phyloP scores from a whole-genome alignment of 2,329 filamentous ascomycete genomes.

The Leptographium flavum region DNA sequence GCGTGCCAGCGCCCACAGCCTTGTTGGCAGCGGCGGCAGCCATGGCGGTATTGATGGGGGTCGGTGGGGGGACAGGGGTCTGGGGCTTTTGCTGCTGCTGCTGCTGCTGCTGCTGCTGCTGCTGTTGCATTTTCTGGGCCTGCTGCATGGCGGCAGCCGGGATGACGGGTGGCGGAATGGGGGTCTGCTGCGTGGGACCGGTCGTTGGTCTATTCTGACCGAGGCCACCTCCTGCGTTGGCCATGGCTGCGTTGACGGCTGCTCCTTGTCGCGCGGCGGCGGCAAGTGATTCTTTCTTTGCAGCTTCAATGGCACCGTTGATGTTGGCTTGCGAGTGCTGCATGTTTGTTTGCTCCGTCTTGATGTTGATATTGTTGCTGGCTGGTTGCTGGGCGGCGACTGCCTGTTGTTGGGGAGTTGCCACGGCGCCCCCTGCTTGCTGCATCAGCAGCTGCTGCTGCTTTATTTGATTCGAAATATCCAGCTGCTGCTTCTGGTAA shows the following conservation, averaged over 20 bases:
- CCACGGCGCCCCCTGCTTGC: slow-evolving; percentile 9
- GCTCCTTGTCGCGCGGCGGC: slow-evolving; percentile 13
- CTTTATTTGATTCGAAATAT: slow-evolving; percentile 10
- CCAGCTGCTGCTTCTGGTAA: slow-evolving; percentile 33
- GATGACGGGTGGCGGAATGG: slow-evolving; percentile 12
- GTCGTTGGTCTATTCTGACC: slow-evolving; percentile 2
- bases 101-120: slow-evolving; percentile 10
- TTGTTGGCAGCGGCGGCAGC: slow-evolving; percentile 22
- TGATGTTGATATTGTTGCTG: slow-evolving; percentile 14
- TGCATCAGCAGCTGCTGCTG: slow-evolving; percentile 13
- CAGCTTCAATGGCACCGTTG: slow-evolving; percentile 29
- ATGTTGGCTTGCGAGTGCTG: slow-evolving; percentile 24
- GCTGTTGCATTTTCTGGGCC: slow-evolving; percentile 11
- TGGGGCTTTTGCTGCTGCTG: slow-evolving; percentile 15
- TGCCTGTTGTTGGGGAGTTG: slow-evolving; percentile 6
- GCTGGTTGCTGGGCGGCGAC: slow-evolving; percentile 6
- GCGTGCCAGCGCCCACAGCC: slow-evolving; percentile 17
- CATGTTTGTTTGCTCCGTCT: slow-evolving; percentile 15
- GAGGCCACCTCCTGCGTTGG: not conserved
- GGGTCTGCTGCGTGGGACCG: slow-evolving; percentile 10
- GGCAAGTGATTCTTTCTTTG: slow-evolving; percentile 27
- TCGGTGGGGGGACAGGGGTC: slow-evolving; percentile 15
- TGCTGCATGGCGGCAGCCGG: slow-evolving; percentile 9
- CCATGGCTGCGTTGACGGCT: slow-evolving; percentile 4
- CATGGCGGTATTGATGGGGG: slow-evolving; percentile 34